Evolutionary conservation across 73 alveolate genomes (phyloP).

Genomic region (Durusdinium trenchii): DNA sequence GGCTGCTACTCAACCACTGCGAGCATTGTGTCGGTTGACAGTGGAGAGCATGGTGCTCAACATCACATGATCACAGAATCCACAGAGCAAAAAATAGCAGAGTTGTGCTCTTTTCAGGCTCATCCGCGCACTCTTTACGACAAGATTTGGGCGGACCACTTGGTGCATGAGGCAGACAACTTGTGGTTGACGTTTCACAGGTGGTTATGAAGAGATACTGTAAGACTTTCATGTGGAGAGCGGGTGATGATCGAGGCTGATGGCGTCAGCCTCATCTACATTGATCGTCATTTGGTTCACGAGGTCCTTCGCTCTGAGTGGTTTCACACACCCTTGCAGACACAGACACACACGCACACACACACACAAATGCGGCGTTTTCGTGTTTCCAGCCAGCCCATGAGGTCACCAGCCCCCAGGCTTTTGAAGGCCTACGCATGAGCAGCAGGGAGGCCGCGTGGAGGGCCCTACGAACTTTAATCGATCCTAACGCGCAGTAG

Average conservation of each 20-base stretch:
- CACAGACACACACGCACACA: too few species aligned
- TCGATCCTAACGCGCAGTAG: too few species aligned
- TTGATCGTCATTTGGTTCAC: slow-evolving; percentile 93
- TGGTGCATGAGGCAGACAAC: slow-evolving; percentile 59
- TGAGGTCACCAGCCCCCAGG: slow-evolving; percentile 93
- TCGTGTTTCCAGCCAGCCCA: neutral
- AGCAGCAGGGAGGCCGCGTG: slow-evolving; percentile 74
- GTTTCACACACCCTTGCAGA: too few species aligned
- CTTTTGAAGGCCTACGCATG: slow-evolving; percentile 87
- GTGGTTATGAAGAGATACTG: neutral
- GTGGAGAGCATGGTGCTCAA: too few species aligned
- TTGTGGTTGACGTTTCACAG: neutral
- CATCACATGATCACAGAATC: too few species aligned
- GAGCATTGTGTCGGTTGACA: too few species aligned
- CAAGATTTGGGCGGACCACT: slow-evolving; percentile 89
- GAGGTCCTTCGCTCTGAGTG: too few species aligned
- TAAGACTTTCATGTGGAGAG: neutral
- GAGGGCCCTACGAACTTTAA: too few species aligned
- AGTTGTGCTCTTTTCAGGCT: slow-evolving; percentile 8
- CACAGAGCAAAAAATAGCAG: too few species aligned
- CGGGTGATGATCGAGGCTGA: slow-evolving; percentile 19
- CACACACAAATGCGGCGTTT: neutral
- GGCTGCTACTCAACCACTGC: too few species aligned
- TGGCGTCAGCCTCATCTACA: slow-evolving; percentile 90
- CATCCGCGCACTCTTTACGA: slow-evolving; percentile 86